A percentile compares a stretch with the other conserved stretches of the same genome.
Conservation (phyloP, 192 early-diverging fungal species). For the Mortierella claussenii region DNA sequence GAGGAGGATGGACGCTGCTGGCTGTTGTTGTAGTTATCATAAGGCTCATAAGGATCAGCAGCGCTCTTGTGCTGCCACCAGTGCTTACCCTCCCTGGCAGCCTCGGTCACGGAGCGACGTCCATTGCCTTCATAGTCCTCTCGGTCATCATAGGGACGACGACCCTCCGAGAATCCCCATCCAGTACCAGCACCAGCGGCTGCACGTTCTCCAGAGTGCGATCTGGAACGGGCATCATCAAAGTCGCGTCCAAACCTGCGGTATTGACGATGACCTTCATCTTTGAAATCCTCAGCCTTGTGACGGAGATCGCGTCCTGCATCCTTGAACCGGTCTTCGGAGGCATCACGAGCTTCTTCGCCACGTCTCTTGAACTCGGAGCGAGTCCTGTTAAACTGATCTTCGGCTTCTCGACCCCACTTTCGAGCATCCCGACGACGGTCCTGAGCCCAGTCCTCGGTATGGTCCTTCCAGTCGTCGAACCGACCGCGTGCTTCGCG, state of each 20-base stretch:
- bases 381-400: conserved; percentile 7
- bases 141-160: conserved; percentile 10
- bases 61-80: conserved; percentile 36
- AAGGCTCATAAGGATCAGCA: conserved; percentile 33
- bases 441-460: conserved; percentile 38
- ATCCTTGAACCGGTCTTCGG: conserved; percentile 18
- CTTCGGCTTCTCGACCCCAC: conserved; percentile 18
- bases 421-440: conserved; percentile 5
- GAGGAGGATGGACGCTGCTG: background rate
- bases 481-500: conserved; percentile 6
- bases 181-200: conserved; percentile 7
- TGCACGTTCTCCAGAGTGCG: background rate
- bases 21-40: conserved; percentile 9
- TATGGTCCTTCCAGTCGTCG: conserved; percentile 13
- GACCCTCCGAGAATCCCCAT: conserved; percentile 1
- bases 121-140: conserved; percentile 22
- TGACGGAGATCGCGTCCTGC: conserved; percentile 26
- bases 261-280: conserved; percentile 21
- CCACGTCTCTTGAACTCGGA: conserved; percentile 15
- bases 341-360: conserved; percentile 12
- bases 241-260: conserved; percentile 20
- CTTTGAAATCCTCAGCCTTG: conserved; percentile 13
- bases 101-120: conserved; percentile 44
- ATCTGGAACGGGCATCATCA: conserved; percentile 9
- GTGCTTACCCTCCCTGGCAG: conserved; percentile 29